Base-by-base conservation (phyloP, 768 basidiomycete genomes). In the Hypsizygus marmoreus region DNA sequence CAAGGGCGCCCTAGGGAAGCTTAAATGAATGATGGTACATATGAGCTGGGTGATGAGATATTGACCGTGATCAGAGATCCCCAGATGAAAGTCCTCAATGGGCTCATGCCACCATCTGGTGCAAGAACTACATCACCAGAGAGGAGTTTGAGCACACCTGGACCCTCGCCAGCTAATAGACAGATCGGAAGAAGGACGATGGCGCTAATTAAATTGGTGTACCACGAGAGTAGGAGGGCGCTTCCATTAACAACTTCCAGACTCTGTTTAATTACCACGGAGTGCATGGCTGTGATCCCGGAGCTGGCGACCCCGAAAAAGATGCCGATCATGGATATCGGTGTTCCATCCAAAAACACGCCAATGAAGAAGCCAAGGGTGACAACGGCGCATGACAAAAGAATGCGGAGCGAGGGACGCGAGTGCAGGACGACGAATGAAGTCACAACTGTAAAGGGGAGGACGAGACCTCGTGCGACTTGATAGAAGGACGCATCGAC, bases 401-500 rank as follows among this genome's bases (percentile, higher is more conserved):
- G 76, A 51, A 94, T 88, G 24, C 77, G 77, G 5, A 84, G 61
- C 13, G 91, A 89, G 2, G 94, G 91, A 4, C 86, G 80, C 7
- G 90, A 63, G 51, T 83, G 76, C 24, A 97, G 82, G 60, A 91
- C 71, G 57, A 90, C 20, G 64, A 80, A 88, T 31, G 95, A 94
- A n/a, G 91, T 86, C 58, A 74, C 71, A 56, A 97, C 92, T 13
- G 95, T 98, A 74, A 93, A 88, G 0, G 95, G 95, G 17, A 98
- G 82, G 22, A 98, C 82, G 49, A 98, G 77, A 8, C 95, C 95
- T 12, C 95, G 86, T 0, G 95, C 95, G 51, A 98, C 88, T 71
- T 95, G 94, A 65, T 95, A 94, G 68, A 95, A 93, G 0, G 92
- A 94, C 10, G 91, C 91, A 45, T 94, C 93, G 55, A 97, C 94